Evolutionary conservation across 768 basidiomycete genomes (phyloP), one percentile per base, ranked within the genome.

Genomic region (Baorangia bicolor): DNA sequence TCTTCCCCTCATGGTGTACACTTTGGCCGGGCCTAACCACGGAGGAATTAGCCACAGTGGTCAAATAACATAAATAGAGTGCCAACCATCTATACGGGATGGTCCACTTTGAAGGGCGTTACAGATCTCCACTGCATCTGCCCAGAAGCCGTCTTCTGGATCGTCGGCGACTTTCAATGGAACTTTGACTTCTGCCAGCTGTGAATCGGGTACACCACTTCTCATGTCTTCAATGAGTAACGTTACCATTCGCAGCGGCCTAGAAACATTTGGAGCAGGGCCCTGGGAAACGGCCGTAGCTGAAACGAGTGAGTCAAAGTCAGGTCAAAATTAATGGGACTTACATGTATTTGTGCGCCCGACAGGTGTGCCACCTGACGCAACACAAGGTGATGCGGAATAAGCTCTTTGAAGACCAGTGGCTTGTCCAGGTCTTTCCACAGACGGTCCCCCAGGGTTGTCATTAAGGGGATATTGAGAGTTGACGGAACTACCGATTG

Each of bases 71-170:
- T 0, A 4, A 18, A 48, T 11, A 12, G 14, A 31, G 28, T 11
- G n/a, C 63, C 43, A 51, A 87, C 88, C 88, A 67, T 91, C 88
- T 49, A 91, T 84, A 56, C 86, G 76, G 12, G 84, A 81, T 12
- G 87, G 83, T 25, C 84, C 77, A 0, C 67, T 61, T 67, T 91
- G 88, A 23, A 90, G 75, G 55, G 77, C 75, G 13, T 79, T 72
- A 43, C 79, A 77, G 37, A 91, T 73, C 34, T 87, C 82, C 58
- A 78, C 76, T 2, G 88, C 86, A 64, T 88, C 82, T 7, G 82
- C 88, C 88, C 88, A 90, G 62, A 78, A 87, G 5, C 84, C 82
- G 60, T 81, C 84, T 35, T 76, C 75, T 5, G 73, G 71, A 53
- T 79, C 70, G 33, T 81, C 78, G 4, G 77, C 74, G 6, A 66